Base-by-base conservation (phyloP, 1,139 yeast genomes). In the Debaryomycetaceae sp. region DNA sequence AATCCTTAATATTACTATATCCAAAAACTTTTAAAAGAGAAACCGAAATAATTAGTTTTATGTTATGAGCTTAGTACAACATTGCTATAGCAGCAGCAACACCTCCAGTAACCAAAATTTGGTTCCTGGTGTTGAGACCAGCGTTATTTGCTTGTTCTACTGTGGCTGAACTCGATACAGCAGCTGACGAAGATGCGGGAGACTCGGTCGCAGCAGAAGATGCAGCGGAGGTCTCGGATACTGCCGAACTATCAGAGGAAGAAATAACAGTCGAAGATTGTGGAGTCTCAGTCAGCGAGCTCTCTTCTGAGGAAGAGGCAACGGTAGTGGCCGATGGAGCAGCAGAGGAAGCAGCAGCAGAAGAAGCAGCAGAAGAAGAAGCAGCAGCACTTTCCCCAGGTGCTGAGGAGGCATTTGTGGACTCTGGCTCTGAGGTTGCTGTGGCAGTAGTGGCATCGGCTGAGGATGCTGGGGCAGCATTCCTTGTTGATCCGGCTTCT, bases 141-240 rank as follows among this genome's bases (percentile, higher is more conserved):
- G 43, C 45, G 9, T 31, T 22, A 31, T 43, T 43, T 20, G 43
- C 38, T 36, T 36, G 40, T 33, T 43, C 43, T 34, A 43, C 39
- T 22, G 40, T 22, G 36, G 31, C 40, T 33, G 38, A 2, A 42
- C 39, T 34, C 11, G 35, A 24, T 23, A 35, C 39, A 23, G 39
- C 38, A 31, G 43, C 6, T 6, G 41, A 23, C 14, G 9, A 38
- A 24, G 44, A 23, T n/a, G 44, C 38, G 6, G 34, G 20, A 8
- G 37, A 7, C 13, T 7, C 8, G 6, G 6, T n/a, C 11, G 7
- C 36, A 11, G 6, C 6, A 17, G 36, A 34, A 34, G 22, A 34
- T 11, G 36, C 11, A 7, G 6, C 36, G 11, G 36, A 34, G n/a
- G 20, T 17, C 11, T 6, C 36, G 9, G 37, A 20, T 13, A n/a